Percentiles rank a stretch among this genome's conserved stretches.
phyloP scores from a whole-genome alignment of 495 filamentous ascomycete genomes.

The Podospora sp. region DNA sequence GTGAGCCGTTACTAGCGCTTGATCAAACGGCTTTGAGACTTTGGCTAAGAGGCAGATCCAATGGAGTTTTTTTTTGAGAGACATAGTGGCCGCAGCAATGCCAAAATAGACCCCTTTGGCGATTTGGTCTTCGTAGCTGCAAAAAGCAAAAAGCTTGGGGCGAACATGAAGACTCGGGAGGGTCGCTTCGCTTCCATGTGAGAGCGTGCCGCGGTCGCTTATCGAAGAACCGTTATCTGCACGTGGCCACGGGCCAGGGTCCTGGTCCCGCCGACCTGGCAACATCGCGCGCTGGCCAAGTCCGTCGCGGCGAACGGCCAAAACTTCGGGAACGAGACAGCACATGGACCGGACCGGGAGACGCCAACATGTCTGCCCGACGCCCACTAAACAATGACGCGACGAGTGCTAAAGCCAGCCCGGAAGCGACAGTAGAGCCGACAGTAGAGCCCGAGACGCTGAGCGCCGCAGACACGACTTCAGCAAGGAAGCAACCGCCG shows the following conservation, averaged over 20 bases:
- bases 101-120: not conserved
- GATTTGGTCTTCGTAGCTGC: too few relatives aligned
- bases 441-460: not conserved
- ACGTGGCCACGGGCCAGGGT: conserved; percentile 11
- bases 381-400: conserved; percentile 26
- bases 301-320: not conserved
- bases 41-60: not conserved
- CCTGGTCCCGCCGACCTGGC: conserved; percentile 2
- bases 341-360: not conserved
- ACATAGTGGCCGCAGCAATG: not conserved
- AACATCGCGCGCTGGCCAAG: conserved; percentile 16
- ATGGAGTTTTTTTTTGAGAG: too few relatives aligned
- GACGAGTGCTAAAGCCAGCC: conserved; percentile 1
- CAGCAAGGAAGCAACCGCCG: conserved; percentile 58
- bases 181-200: not conserved
- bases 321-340: not conserved
- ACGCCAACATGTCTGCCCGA: conserved; percentile 37
- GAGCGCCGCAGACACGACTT: not conserved
- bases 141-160: too few relatives aligned
- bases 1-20: not conserved
- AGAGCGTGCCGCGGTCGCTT: not conserved
- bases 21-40: not conserved
- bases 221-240: not conserved
- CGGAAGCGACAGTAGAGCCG: not conserved
- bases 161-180: too few relatives aligned